Percentiles rank a stretch among this genome's conserved stretches.
phyloP scores from a whole-genome alignment of 768 basidiomycete species.

The Asterophora parasitica region DNA sequence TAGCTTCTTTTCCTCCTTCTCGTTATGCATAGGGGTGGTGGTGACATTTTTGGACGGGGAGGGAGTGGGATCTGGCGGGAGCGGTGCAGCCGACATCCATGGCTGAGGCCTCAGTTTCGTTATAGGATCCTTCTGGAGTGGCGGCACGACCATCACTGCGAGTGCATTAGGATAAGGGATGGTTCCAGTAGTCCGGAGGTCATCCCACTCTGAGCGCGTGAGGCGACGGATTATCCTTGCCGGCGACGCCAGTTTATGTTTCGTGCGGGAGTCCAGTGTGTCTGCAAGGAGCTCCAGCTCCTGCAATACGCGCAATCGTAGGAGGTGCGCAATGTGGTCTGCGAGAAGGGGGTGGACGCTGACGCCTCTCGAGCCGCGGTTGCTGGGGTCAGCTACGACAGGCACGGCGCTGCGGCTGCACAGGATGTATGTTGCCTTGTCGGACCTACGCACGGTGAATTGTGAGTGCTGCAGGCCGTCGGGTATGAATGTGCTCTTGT shows the following conservation, averaged over 20 bases:
- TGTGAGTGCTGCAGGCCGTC: conserved; percentile 67
- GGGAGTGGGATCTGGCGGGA: background rate
- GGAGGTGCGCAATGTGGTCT: conserved; percentile 56
- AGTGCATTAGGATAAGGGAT: conserved; percentile 51
- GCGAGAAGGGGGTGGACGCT: conserved; percentile 39
- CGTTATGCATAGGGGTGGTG: too few relatives aligned
- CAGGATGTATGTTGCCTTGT: conserved; percentile 47
- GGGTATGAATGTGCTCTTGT: conserved; percentile 28
- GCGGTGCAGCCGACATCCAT: conserved; percentile 7
- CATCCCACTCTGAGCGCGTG: conserved; percentile 54
- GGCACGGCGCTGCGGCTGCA: conserved; percentile 54
- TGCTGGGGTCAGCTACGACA: conserved; percentile 29
- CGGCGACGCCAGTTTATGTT: background rate
- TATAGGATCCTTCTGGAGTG: conserved; percentile 48
- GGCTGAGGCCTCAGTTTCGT: conserved; percentile 40
- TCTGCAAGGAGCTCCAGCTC: conserved; percentile 62
- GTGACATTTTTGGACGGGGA: background rate
- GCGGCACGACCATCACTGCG: conserved; percentile 68
- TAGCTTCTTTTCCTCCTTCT: background rate
- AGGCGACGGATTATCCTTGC: conserved; percentile 47
- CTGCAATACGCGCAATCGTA: conserved; percentile 72
- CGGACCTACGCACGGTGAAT: conserved; percentile 45
- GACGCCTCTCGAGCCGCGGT: conserved; percentile 26
- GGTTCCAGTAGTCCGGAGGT: conserved; percentile 39
- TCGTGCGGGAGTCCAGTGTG: conserved; percentile 27